These are phyloP conservation scores for Leptographium lundbergii DNA, from an alignment of 2,329 filamentous ascomycete species.

Conservation along the genomic window DNA sequence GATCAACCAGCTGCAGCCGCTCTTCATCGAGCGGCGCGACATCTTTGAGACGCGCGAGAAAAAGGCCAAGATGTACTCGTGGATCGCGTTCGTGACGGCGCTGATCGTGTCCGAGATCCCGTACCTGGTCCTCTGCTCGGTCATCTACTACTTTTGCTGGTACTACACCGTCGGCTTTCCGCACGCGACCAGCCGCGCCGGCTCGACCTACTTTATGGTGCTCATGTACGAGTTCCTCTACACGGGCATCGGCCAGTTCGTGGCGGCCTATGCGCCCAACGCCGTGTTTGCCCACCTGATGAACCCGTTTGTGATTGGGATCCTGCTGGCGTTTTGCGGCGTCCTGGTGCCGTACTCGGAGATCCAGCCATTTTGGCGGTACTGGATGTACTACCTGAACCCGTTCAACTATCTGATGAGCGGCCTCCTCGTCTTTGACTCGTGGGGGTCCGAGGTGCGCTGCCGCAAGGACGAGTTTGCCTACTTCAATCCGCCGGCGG, in stretches of 20 bases:
- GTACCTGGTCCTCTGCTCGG: conserved; percentile 63
- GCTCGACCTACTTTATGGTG: conserved; percentile 40
- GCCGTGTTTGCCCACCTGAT: conserved; percentile 44
- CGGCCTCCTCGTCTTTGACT: conserved; percentile 36
- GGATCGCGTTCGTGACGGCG: conserved; percentile 62
- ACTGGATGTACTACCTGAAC: conserved; percentile 51
- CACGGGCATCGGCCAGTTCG: conserved; percentile 47
- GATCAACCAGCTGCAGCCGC: conserved; percentile 73
- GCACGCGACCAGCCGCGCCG: conserved; percentile 43
- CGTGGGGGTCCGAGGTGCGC: conserved; percentile 31
- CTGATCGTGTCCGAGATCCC: conserved; percentile 78
- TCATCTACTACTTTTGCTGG: conserved; percentile 47
- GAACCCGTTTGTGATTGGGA: conserved; percentile 41
- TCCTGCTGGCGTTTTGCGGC: conserved; percentile 60
- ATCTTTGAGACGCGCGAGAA: conserved; percentile 79
- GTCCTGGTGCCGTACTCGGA: conserved; percentile 55
- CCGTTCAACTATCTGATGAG: conserved; percentile 51
- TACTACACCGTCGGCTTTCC: conserved; percentile 24
- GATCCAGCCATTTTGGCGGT: conserved; percentile 54
- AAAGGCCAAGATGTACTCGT: conserved; percentile 74
- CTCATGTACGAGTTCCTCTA: conserved; percentile 48
- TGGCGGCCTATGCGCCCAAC: conserved; percentile 49
- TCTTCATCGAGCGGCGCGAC: conserved; percentile 64
- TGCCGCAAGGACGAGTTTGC: conserved; percentile 38
- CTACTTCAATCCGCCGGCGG: conserved; percentile 34